phyloP scores from a whole-genome alignment of 1,139 yeast species.

The Diutina rugosa region DNA sequence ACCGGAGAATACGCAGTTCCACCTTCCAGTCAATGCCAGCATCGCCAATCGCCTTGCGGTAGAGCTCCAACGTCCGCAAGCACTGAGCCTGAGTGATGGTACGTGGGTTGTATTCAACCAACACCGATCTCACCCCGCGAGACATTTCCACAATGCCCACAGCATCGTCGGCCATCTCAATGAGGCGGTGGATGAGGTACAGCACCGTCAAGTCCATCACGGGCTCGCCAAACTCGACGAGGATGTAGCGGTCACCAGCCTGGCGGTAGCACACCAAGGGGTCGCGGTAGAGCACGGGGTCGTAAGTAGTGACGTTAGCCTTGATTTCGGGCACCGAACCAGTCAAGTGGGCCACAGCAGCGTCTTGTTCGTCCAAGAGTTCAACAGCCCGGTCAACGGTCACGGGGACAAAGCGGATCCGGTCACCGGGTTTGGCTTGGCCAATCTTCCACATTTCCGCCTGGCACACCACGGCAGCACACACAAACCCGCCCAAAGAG shows the following conservation, averaged over 20 bases:
- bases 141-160: conserved; percentile 92
- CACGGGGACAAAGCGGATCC: conserved; percentile 68
- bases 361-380: conserved; percentile 50
- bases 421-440: conserved; percentile 90
- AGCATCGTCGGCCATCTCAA: conserved; percentile 49
- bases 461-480: conserved; percentile 90
- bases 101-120: conserved; percentile 63
- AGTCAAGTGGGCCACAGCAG: conserved; percentile 28
- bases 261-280: conserved; percentile 82
- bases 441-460: conserved; percentile 99
- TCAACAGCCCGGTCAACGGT: conserved; percentile 53
- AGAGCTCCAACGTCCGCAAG: conserved; percentile 55
- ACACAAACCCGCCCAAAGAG: conserved; percentile 92
- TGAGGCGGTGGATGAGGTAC: conserved; percentile 75
- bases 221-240: conserved; percentile 88
- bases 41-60: conserved; percentile 42
- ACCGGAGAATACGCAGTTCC: conserved; percentile 63
- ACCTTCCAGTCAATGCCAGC: conserved; percentile 77
- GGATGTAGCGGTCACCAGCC: conserved; percentile 89
- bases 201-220: conserved; percentile 72
- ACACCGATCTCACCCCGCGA: conserved; percentile 90
- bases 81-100: conserved; percentile 47
- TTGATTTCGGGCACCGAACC: conserved; percentile 30
- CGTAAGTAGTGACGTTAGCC: conserved; percentile 3
- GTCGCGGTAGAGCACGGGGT: conserved; percentile 48